These are phyloP conservation scores for Emydomyces testavorans DNA, from an alignment of 2,329 filamentous ascomycete species.

Conservation along the genomic window DNA sequence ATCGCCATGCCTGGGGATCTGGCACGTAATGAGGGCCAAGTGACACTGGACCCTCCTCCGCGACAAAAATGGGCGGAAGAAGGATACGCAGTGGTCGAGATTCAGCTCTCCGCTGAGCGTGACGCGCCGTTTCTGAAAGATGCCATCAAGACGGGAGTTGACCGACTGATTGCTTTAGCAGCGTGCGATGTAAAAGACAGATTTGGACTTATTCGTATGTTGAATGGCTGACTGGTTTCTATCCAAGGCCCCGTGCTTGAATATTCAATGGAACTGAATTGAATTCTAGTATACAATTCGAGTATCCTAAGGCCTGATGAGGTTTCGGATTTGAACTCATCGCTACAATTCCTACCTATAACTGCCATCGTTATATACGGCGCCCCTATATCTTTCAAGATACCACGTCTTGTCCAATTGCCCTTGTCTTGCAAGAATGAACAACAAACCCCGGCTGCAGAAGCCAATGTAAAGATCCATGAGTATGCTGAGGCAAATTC, in stretches of 20 bases:
- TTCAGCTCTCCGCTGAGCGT: constrained; percentile 25
- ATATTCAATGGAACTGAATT: constrained; percentile 6
- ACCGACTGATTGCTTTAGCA: constrained; percentile 17
- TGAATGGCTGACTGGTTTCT: not conserved
- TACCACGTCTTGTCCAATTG: constrained; percentile 24
- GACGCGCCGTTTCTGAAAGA: constrained; percentile 15
- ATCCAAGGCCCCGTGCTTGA: not conserved
- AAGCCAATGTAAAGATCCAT: constrained; percentile 23
- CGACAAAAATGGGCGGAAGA: constrained; percentile 61
- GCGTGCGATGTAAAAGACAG: constrained; percentile 21
- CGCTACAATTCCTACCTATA: constrained; percentile 18
- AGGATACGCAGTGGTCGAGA: constrained; percentile 51
- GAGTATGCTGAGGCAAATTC: constrained; percentile 38
- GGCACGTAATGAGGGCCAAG: constrained; percentile 24
- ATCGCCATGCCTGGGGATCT: constrained; percentile 33
- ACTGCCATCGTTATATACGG: constrained; percentile 28
- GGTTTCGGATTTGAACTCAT: constrained; percentile 16
- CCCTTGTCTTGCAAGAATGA: constrained; percentile 21
- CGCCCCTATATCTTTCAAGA: constrained; percentile 15
- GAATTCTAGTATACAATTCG: constrained; percentile 18
- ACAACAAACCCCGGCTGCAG: constrained; percentile 7
- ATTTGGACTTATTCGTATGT: constrained; percentile 27
- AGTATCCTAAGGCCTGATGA: constrained; percentile 11
- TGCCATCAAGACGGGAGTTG: constrained; percentile 19
- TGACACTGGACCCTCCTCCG: constrained; percentile 43